Evolutionary conservation across 2,329 filamentous ascomycete genomes (phyloP).

Genomic region (Xylaria sp.): DNA sequence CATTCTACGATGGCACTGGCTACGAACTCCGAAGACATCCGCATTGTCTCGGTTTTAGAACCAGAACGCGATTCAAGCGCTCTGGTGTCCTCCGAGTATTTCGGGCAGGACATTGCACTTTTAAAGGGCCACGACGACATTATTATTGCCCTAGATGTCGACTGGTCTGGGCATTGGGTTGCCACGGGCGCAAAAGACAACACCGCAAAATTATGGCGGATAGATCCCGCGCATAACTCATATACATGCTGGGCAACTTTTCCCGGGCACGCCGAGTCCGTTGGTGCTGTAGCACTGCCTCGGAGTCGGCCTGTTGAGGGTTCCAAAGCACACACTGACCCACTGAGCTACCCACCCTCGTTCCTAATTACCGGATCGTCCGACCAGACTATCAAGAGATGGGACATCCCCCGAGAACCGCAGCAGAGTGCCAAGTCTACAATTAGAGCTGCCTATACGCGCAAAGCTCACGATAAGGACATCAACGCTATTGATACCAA

Average conservation of each 20-base stretch:
- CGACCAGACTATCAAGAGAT: constrained; percentile 92
- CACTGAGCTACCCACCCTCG: constrained; percentile 76
- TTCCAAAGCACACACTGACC: constrained; percentile 71
- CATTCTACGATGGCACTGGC: constrained; percentile 84
- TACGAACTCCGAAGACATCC: constrained; percentile 92
- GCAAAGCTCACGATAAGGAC: constrained; percentile 97
- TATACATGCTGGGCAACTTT: constrained; percentile 82
- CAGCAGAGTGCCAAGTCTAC: constrained; percentile 54
- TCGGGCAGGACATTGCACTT: constrained; percentile 85
- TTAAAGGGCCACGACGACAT: constrained; percentile 94
- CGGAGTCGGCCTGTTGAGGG: constrained; percentile 67
- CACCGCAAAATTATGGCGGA: constrained; percentile 84
- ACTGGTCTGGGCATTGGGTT: constrained; percentile 97
- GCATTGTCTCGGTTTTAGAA: constrained; percentile 74
- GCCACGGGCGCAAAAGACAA: constrained; percentile 97
- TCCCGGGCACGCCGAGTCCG: constrained; percentile 89
- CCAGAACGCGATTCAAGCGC: constrained; percentile 35
- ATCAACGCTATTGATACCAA: constrained; percentile 94
- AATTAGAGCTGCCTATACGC: constrained; percentile 75
- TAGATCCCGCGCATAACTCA: constrained; percentile 74
- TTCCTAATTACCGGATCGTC: constrained; percentile 93
- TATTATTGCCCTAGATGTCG: constrained; percentile 89
- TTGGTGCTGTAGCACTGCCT: constrained; percentile 86
- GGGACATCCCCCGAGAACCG: constrained; percentile 71
- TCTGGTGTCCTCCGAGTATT: constrained; percentile 58